These are phyloP conservation scores for Microthyrium microscopicum DNA, from an alignment of 2,329 filamentous ascomycete genomes.

Conservation along the genomic window DNA sequence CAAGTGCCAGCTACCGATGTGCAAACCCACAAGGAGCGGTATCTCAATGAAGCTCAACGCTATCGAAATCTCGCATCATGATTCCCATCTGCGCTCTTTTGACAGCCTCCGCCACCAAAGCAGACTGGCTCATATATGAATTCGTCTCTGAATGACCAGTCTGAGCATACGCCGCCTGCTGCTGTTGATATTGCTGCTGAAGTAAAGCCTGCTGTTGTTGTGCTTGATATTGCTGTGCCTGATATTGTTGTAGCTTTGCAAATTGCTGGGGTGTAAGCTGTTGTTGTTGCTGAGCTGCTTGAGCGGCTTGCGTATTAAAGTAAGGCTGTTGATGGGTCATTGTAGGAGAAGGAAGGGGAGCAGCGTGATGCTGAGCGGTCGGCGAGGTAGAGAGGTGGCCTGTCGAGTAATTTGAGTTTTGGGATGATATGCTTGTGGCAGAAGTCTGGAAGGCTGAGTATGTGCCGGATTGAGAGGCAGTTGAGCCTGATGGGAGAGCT, in stretches of 20 bases:
- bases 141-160: conserved; percentile 30
- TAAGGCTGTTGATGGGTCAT: neutral
- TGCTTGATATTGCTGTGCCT: conserved; percentile 13
- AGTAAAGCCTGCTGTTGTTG: conserved; percentile 14
- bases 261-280: conserved; percentile 13
- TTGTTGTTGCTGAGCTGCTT: conserved; percentile 16
- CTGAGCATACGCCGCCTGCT: conserved; percentile 17
- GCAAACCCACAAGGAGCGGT: too few relatives aligned
- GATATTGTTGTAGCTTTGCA: too few relatives aligned
- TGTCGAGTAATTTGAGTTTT: too few relatives aligned
- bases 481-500: too few relatives aligned
- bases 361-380: too few relatives aligned
- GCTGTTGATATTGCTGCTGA: conserved; percentile 14
- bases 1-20: too few relatives aligned
- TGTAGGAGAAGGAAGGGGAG: neutral
- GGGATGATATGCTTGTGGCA: too few relatives aligned
- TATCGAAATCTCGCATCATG: conserved; percentile 72
- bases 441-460: too few relatives aligned
- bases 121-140: conserved; percentile 64
- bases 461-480: too few relatives aligned
- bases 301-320: too few relatives aligned
- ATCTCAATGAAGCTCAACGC: conserved; percentile 38
- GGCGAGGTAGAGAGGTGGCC: too few relatives aligned
- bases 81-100: conserved; percentile 85
- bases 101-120: conserved; percentile 76